These are phyloP conservation scores for Monosporozyma siamensis DNA, from an alignment of 805 yeast genomes.

Conservation along the genomic window DNA sequence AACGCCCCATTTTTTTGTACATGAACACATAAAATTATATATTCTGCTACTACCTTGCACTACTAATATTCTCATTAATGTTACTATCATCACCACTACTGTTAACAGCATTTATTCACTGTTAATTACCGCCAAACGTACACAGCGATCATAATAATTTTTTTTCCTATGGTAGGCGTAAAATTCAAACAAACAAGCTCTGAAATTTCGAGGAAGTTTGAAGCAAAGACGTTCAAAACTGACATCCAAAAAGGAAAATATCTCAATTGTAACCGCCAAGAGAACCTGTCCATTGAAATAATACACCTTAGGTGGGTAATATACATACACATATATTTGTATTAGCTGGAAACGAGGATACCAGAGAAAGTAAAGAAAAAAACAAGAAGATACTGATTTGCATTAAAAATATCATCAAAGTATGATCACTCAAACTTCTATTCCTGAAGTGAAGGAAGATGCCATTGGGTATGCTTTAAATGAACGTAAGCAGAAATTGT, in stretches of 20 bases:
- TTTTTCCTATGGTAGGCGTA: too few relatives aligned
- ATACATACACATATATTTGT: too few relatives aligned
- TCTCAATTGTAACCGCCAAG: too few relatives aligned
- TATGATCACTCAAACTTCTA: conserved; percentile 46
- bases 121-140: background rate
- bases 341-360: background rate
- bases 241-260: too few relatives aligned
- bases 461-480: conserved; percentile 48
- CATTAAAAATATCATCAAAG: too few relatives aligned
- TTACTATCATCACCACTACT: background rate
- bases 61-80: background rate
- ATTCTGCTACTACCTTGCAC: background rate
- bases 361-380: background rate
- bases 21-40: background rate
- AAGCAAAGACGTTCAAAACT: too few relatives aligned
- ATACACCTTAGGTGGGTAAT: too few relatives aligned
- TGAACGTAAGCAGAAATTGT: conserved; percentile 54
- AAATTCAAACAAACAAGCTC: background rate
- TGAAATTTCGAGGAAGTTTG: too few relatives aligned
- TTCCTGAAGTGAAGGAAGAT: conserved; percentile 57
- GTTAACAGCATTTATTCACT: too few relatives aligned
- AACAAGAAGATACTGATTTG: too few relatives aligned
- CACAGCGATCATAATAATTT: background rate
- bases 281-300: too few relatives aligned
- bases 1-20: background rate